These are phyloP conservation scores for Corinectria fuckeliana DNA, from an alignment of 2,329 filamentous ascomycete genomes.

Conservation along the genomic window DNA sequence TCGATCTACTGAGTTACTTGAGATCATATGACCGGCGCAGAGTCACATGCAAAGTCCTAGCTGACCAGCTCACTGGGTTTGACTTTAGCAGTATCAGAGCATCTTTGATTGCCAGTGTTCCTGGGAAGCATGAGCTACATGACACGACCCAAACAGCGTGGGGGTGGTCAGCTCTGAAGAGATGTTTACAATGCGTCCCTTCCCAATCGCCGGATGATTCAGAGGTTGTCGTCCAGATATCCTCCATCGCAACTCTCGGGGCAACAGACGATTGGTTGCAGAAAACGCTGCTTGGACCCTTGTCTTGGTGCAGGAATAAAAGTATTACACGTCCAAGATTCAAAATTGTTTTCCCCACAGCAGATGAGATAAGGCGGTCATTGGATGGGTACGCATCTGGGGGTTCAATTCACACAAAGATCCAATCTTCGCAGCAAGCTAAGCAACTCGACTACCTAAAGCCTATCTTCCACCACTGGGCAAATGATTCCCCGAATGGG, in stretches of 20 bases:
- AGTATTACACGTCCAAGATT: conserved; percentile 53
- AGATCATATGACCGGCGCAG: conserved; percentile 68
- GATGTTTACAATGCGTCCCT: conserved; percentile 63
- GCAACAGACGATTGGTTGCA: conserved; percentile 74
- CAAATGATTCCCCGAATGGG: conserved; percentile 59
- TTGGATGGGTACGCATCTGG: conserved; percentile 82
- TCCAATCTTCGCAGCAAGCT: conserved; percentile 70
- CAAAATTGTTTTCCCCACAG: conserved; percentile 81
- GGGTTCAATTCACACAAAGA: conserved; percentile 81
- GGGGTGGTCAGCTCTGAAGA: conserved; percentile 76
- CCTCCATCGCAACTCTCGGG: conserved; percentile 82
- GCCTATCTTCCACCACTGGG: conserved; percentile 79
- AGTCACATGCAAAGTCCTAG: conserved; percentile 60
- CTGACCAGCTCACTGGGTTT: conserved; percentile 62
- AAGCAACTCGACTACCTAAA: conserved; percentile 77
- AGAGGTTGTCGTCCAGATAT: conserved; percentile 70
- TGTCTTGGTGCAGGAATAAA: conserved; percentile 44
- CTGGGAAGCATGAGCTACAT: conserved; percentile 65
- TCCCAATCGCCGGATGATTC: conserved; percentile 45
- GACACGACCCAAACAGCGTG: conserved; percentile 64
- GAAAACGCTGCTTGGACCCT: conserved; percentile 63
- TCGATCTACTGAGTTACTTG: conserved; percentile 76
- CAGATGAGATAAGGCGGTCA: conserved; percentile 77
- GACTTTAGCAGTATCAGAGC: conserved; percentile 75
- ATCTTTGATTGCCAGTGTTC: conserved; percentile 79